A percentile compares a stretch with the other conserved stretches of the same genome.
Evolutionary conservation across 306 rosid species (phyloP).

Genomic region (Cicer cuneatum): DNA sequence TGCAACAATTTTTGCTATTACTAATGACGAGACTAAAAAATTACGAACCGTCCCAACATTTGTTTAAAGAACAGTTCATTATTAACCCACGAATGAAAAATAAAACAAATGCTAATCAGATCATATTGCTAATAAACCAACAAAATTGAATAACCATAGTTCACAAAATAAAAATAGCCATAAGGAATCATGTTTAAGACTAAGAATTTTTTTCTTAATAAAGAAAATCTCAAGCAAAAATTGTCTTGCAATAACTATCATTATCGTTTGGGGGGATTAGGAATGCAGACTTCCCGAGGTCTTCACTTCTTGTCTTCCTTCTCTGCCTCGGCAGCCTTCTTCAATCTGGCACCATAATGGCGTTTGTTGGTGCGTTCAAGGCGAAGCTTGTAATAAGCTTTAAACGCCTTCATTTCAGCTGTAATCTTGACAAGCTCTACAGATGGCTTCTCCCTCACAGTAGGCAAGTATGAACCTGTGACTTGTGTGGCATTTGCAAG

Average conservation of each 20-base stretch:
- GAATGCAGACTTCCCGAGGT: not conserved
- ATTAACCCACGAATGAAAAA: not conserved
- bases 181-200: not conserved
- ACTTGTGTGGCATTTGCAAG: conserved; percentile 72
- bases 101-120: conserved; percentile 19
- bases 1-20: not conserved
- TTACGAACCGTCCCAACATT: not conserved
- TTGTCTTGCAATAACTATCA: not conserved
- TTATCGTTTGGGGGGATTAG: not conserved
- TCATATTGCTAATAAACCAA: not conserved
- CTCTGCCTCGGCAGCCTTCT: conserved; percentile 76
- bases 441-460: conserved; percentile 56
- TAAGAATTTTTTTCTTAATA: conserved; percentile 11
- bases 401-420: conserved; percentile 62
- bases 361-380: conserved; percentile 60
- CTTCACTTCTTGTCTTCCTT: conserved; percentile 74
- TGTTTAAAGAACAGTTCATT: not conserved
- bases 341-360: conserved; percentile 64
- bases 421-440: conserved; percentile 72
- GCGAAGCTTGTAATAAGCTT: conserved; percentile 72
- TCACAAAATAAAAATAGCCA: conserved; percentile 26
- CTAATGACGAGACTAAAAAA: not conserved
- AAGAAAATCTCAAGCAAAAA: conserved; percentile 36
- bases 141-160: conserved; percentile 30
- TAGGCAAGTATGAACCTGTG: conserved; percentile 62